phyloP scores from a whole-genome alignment of 768 basidiomycete genomes.

The Naganishia friedmannii region DNA sequence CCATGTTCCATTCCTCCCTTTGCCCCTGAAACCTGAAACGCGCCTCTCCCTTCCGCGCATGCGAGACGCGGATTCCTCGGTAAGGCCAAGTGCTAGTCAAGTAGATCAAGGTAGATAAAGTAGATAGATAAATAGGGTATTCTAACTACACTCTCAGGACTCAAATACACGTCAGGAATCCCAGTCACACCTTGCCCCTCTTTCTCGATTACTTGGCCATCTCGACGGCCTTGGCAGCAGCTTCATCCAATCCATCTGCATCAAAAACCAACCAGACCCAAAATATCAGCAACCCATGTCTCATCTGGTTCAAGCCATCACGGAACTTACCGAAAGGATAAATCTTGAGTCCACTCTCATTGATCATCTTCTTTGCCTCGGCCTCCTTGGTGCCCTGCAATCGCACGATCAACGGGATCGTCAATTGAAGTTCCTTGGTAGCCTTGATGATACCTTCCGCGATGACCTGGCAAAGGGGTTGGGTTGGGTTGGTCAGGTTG shows the following conservation, averaged over 20 bases:
- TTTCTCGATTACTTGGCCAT: conserved; percentile 41
- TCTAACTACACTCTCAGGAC: background rate
- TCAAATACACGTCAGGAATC: too few relatives aligned
- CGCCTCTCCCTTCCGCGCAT: background rate
- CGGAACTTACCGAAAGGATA: conserved; percentile 62
- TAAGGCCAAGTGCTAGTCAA: background rate
- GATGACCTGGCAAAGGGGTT: too few relatives aligned
- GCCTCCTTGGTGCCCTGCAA: conserved; percentile 95
- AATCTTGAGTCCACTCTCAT: conserved; percentile 85
- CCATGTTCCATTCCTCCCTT: background rate
- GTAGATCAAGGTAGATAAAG: background rate
- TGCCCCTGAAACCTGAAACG: conserved; percentile 7
- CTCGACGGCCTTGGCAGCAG: conserved; percentile 60
- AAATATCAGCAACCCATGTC: background rate
- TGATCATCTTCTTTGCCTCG: conserved; percentile 98
- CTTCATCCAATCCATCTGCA: conserved; percentile 80
- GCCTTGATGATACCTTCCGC: conserved; percentile 89
- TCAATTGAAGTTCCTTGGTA: conserved; percentile 80
- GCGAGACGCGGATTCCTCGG: background rate
- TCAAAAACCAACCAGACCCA: background rate
- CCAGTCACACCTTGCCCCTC: background rate
- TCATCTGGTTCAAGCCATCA: background rate
- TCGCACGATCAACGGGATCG: conserved; percentile 84
- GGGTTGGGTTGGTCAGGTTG: too few relatives aligned
- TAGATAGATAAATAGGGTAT: background rate